Evolutionary conservation across 345 rosid species (phyloP), one percentile per base, ranked within the genome.

Genomic region (Melastoma malabathricum): DNA sequence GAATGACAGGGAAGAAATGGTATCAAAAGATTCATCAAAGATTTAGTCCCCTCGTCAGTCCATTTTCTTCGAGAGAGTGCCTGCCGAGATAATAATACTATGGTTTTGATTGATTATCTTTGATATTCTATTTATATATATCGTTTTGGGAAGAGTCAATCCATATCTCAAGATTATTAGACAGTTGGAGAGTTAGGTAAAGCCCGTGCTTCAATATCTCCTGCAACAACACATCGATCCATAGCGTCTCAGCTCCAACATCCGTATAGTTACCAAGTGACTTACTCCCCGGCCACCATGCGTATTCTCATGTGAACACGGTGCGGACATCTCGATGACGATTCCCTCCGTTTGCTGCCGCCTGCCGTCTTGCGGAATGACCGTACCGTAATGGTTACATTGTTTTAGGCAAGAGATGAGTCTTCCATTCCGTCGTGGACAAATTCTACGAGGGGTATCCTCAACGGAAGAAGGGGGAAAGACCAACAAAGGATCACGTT

Each of bases 311-410:
- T 49, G 39, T 10, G 43, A 45, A 3, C 59, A 57, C 18, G 75
- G 52, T 14, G 44, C 50, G 49, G n/a, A 61, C 83, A 77, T 72
- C 41, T 74, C 69, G 25, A 77, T 58, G 10, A 77, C 77, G 3
- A 78, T 66, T 1, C 83, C 83, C 4, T 54, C 46, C 0, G n/a
- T 23, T 15, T 3, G 72, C 83, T 70, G 62, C 63, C 29, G 80
- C 77, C 49, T 78, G 80, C 6, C 83, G 80, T 1, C 52, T 15
- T 14, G 60, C 56, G 0, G 80, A 78, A 45, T 74, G 83, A 25
- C 73, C 67, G 5, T 44, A 50, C 80, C 1, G 83, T 58, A 8
- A 78, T 18, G 0, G 68, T 48, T 5, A 63, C 56, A 4, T 13
- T 34, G 17, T 43, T 8, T 1, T 68, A 14, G 3, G 41, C n/a